Conservation (phyloP, 176 grass and related monocot species). For the Carex pumila region DNA sequence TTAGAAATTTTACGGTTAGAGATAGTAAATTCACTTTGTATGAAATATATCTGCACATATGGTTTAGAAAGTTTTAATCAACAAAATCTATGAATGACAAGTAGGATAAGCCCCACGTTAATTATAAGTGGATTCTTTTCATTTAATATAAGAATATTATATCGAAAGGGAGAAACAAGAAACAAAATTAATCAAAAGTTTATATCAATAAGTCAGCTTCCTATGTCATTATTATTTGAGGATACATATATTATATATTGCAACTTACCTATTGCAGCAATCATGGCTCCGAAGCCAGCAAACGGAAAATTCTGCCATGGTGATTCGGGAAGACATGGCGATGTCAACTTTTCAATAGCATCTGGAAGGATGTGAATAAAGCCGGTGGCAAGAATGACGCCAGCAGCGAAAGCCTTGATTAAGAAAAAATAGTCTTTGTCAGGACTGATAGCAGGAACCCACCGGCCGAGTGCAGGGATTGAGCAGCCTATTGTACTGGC, state of each 20-base stretch:
- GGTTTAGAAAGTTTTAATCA: too few species aligned
- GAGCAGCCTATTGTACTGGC: constrained; percentile 33
- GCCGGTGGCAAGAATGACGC: constrained; percentile 70
- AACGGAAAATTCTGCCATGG: constrained; percentile 40
- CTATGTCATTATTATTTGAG: neutral
- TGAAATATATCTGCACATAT: too few species aligned
- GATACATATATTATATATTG: neutral
- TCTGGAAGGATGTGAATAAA: constrained; percentile 76
- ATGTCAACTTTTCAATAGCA: constrained; percentile 36
- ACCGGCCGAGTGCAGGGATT: constrained; percentile 32
- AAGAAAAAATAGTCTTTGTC: constrained; percentile 50
- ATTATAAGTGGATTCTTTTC: neutral
- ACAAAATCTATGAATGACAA: too few species aligned
- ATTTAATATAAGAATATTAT: neutral
- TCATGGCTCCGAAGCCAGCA: constrained; percentile 31
- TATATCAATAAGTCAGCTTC: neutral
- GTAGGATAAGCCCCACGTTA: too few species aligned
- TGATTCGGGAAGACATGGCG: constrained; percentile 39
- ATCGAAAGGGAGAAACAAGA: neutral
- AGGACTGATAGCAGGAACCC: constrained; percentile 28
- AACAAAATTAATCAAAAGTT: neutral
- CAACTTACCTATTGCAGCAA: constrained; percentile 38
- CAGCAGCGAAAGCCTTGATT: constrained; percentile 67
- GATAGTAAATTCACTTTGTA: too few species aligned
- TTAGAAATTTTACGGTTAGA: too few species aligned